phyloP scores from a whole-genome alignment of 305 asterid genomes.

The Fraxinus nigra region DNA sequence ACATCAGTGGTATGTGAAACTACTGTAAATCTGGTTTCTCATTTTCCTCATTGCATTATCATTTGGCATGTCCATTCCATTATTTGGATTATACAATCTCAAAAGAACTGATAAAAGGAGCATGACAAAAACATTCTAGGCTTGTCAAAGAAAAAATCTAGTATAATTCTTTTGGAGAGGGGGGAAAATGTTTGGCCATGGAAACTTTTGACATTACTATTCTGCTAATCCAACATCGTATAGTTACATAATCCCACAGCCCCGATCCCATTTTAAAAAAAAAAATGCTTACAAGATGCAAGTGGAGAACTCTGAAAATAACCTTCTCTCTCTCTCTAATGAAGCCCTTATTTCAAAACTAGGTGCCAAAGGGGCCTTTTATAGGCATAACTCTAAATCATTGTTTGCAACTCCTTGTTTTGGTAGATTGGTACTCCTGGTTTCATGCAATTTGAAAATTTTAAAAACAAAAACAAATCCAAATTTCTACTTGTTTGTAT shows the following conservation, averaged over 20 bases:
- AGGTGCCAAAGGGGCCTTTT: not conserved
- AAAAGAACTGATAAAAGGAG: not conserved
- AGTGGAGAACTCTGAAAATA: not conserved
- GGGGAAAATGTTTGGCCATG: not conserved
- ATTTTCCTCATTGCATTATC: not conserved
- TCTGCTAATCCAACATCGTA: not conserved
- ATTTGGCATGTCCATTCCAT: not conserved
- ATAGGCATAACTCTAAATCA: not conserved
- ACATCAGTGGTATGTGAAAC: no score
- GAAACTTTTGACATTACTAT: no score
- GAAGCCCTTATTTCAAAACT: not conserved
- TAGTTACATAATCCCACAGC: not conserved
- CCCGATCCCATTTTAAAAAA: not conserved
- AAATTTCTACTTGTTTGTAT: not conserved
- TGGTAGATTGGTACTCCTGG: not conserved
- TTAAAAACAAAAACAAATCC: not conserved
- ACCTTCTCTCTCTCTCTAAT: not conserved
- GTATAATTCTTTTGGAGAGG: not conserved
- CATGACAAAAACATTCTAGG: not conserved
- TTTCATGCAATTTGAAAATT: not conserved
- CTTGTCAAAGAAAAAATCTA: not conserved
- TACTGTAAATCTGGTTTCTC: not conserved
- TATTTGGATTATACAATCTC: no score
- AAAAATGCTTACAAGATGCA: not conserved
- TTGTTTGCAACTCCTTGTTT: not conserved